phyloP scores from a whole-genome alignment of 345 rosid species.

The Geranium rotundifolium region DNA sequence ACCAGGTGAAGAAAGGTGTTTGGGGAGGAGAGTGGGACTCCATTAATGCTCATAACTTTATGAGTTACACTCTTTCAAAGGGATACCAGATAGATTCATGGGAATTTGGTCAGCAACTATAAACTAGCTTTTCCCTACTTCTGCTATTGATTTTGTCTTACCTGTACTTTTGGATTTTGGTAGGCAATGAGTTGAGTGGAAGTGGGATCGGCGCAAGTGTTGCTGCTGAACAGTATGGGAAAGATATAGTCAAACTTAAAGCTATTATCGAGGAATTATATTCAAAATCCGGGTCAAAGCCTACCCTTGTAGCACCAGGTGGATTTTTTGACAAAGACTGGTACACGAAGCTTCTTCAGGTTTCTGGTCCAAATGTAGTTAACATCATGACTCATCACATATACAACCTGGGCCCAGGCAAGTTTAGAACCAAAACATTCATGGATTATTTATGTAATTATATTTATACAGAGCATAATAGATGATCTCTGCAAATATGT shows the following conservation, averaged over 20 bases:
- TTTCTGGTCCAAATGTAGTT: conserved; percentile 56
- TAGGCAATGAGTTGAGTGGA: conserved; percentile 92
- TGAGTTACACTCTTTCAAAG: conserved; percentile 66
- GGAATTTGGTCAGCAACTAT: conserved; percentile 69
- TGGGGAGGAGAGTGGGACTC: conserved; percentile 96
- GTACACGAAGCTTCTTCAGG: conserved; percentile 63
- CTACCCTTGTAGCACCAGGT: conserved; percentile 76
- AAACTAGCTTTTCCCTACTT: not conserved
- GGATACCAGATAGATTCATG: conserved; percentile 79
- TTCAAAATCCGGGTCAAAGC: conserved; percentile 39
- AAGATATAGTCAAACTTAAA: conserved; percentile 56
- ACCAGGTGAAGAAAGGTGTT: conserved; percentile 27
- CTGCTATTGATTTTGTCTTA: conserved; percentile 1
- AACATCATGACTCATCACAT: conserved; percentile 75
- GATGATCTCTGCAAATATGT: no score
- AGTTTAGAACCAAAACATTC: not conserved
- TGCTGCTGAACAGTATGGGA: conserved; percentile 60
- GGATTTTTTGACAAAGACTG: conserved; percentile 70
- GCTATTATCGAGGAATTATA: conserved; percentile 45
- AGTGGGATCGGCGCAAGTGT: conserved; percentile 74
- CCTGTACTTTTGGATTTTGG: conserved; percentile 4
- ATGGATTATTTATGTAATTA: not conserved
- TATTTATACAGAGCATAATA: no score
- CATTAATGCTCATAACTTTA: conserved; percentile 56
- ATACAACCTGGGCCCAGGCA: conserved; percentile 92